Percentiles rank a stretch among this genome's conserved stretches.
Conservation (phyloP, 192 early-diverging fungal genomes). For the Coemansia sp. region DNA sequence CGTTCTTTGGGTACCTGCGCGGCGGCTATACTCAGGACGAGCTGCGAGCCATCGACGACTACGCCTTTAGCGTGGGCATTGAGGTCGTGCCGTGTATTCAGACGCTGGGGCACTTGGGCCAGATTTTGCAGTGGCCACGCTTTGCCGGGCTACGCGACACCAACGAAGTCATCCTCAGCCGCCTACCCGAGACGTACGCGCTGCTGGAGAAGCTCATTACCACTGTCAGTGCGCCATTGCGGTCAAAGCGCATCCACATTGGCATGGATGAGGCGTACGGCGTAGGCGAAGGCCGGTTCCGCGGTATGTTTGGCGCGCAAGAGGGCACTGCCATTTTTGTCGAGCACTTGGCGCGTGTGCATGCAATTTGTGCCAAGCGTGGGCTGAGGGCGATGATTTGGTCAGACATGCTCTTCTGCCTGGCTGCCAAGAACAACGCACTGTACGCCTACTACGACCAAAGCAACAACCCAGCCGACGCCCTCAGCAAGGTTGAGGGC, state of each 20-base stretch:
- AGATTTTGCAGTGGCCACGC: slow-evolving; percentile 86
- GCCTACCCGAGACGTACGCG: slow-evolving; percentile 74
- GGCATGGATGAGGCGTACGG: slow-evolving; percentile 90
- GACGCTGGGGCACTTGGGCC: slow-evolving; percentile 85
- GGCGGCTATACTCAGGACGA: slow-evolving; percentile 76
- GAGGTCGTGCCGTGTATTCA: slow-evolving; percentile 90
- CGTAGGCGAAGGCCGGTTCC: slow-evolving; percentile 80
- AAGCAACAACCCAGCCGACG: slow-evolving; percentile 58
- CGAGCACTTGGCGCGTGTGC: slow-evolving; percentile 71
- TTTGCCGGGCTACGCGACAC: slow-evolving; percentile 78
- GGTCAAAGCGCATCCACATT: slow-evolving; percentile 80
- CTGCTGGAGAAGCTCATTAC: slow-evolving; percentile 74
- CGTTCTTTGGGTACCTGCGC: slow-evolving; percentile 73
- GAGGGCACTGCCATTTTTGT: slow-evolving; percentile 74
- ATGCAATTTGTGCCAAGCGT: slow-evolving; percentile 62
- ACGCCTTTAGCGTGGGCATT: slow-evolving; percentile 71
- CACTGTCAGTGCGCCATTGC: slow-evolving; percentile 63
- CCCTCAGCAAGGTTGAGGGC: slow-evolving; percentile 47
- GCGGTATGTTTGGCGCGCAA: slow-evolving; percentile 70
- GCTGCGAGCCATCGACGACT: slow-evolving; percentile 71
- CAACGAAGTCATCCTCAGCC: slow-evolving; percentile 71
- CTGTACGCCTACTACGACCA: slow-evolving; percentile 81
- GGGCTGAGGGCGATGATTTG: slow-evolving; percentile 79
- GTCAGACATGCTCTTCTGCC: slow-evolving; percentile 74
- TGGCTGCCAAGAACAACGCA: slow-evolving; percentile 79